These are phyloP conservation scores for Drosera capensis DNA, from an alignment of 148 eudicot genomes.

Conservation along the genomic window DNA sequence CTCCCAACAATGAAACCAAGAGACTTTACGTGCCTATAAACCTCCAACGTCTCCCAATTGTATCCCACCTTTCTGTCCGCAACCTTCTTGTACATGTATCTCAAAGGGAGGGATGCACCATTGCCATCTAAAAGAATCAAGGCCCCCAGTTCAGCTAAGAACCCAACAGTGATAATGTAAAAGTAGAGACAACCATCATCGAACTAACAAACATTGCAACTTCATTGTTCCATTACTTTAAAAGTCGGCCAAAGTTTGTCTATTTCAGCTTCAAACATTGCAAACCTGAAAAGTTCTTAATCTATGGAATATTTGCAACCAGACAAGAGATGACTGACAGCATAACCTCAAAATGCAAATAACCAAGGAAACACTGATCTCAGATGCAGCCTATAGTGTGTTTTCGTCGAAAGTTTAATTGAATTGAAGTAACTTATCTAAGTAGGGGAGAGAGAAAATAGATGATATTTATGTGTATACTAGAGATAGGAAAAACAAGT, in stretches of 20 bases:
- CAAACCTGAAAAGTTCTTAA: not conserved
- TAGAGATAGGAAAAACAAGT: not conserved
- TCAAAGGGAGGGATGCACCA: conserved; percentile 22
- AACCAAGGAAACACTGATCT: not conserved
- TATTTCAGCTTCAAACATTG: not conserved
- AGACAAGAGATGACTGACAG: not conserved
- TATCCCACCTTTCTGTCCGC: conserved; percentile 38
- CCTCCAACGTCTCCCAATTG: conserved; percentile 70
- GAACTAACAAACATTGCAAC: not conserved
- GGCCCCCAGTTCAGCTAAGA: conserved; percentile 73
- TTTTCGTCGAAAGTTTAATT: not conserved
- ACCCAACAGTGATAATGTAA: conserved; percentile 25
- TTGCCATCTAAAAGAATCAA: conserved; percentile 34
- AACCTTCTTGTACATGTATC: conserved; percentile 48
- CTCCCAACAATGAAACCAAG: conserved; percentile 78
- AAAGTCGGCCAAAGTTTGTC: not conserved
- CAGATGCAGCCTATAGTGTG: not conserved
- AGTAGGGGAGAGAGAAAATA: not conserved
- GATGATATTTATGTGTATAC: too few relatives aligned
- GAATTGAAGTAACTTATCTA: not conserved
- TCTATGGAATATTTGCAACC: too few relatives aligned
- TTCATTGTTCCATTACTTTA: not conserved
- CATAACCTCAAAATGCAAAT: not conserved
- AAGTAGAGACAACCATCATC: not conserved
- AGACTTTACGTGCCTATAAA: conserved; percentile 60